These are phyloP conservation scores for Excoecaria agallocha DNA, from an alignment of 345 rosid genomes.

Conservation along the genomic window DNA sequence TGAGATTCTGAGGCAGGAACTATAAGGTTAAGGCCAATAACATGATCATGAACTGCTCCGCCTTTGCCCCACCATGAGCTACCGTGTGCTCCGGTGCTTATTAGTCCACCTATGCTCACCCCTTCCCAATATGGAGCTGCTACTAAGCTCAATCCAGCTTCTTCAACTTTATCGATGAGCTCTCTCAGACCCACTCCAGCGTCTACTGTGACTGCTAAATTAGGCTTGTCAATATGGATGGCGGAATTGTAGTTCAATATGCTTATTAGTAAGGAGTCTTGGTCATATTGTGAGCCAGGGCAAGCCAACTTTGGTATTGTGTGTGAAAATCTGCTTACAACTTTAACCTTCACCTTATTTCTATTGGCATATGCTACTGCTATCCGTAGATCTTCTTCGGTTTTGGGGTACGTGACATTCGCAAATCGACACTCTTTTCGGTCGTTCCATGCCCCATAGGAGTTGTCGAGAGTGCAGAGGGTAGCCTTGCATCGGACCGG, in stretches of 20 bases:
- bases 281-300: slow-evolving; percentile 30
- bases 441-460: slow-evolving; percentile 82
- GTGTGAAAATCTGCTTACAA: slow-evolving; percentile 69
- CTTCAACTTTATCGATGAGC: slow-evolving; percentile 66
- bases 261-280: slow-evolving; percentile 55
- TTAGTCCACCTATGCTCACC: slow-evolving; percentile 75
- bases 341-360: slow-evolving; percentile 60
- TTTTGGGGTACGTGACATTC: slow-evolving; percentile 51
- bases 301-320: slow-evolving; percentile 85
- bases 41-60: slow-evolving; percentile 91
- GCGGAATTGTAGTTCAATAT: slow-evolving; percentile 47
- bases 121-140: slow-evolving; percentile 96
- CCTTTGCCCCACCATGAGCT: slow-evolving; percentile 95
- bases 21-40: slow-evolving; percentile 58
- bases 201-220: slow-evolving; percentile 58
- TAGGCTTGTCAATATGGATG: slow-evolving; percentile 47
- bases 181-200: slow-evolving; percentile 64
- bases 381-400: slow-evolving; percentile 60
- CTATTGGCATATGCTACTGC: slow-evolving; percentile 59
- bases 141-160: slow-evolving; percentile 57
- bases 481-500: slow-evolving; percentile 52
- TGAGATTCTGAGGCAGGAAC: slow-evolving; percentile 54
- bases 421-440: slow-evolving; percentile 52
- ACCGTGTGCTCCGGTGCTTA: slow-evolving; percentile 90
- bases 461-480: slow-evolving; percentile 58